Evolutionary conservation across 768 basidiomycete species (phyloP), one percentile per base, ranked within the genome.

Genomic region (Mrakia blollopis): DNA sequence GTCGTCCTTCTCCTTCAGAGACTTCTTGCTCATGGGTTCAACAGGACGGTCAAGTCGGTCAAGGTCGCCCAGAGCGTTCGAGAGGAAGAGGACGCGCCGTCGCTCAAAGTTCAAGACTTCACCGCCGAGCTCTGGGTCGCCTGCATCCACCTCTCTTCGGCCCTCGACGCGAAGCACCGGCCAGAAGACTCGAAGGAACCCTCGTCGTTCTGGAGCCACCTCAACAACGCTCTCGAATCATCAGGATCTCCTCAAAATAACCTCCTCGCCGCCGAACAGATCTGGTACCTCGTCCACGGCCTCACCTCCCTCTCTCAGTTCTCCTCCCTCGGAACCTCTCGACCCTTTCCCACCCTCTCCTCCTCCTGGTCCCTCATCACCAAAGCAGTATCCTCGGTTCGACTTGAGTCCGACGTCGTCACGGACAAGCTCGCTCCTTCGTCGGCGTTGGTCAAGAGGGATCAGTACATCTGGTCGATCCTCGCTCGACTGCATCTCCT

Each of bases 271-370:
- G 83, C 84, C 35, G 95, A 98, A 83, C 81, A 85, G 21, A 84
- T 89, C n/a, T 95, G 94, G 91, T 86, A 86, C 52, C 85, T 86
- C 10, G 86, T 91, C 9, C 91, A 92, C 80, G 87, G 86, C 35
- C 82, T 95, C 1, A 91, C 89, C 77, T 87, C 90, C 1, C 83
- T 95, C 18, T 91, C 92, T 0, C 94, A 94, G 80, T 92, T 96
- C 84, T 90, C 90, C 0, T 80, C 85, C 0, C 83, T 86, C 44
- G 90, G 90, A 14, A 77, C 85, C 50, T 83, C 86, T 6, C 85
- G 84, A 2, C 81, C 85, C 28, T 75, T 77, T 8, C 83, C 83
- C 32, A 84, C 84, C 4, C 85, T 91, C 23, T 84, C 86, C 4
- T 84, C 89, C 1, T 87, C 86, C 16, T 98, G 95, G 95, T 85